These are phyloP conservation scores for Diaporthe nobilis DNA, from an alignment of 2,329 filamentous ascomycete species.

Conservation along the genomic window DNA sequence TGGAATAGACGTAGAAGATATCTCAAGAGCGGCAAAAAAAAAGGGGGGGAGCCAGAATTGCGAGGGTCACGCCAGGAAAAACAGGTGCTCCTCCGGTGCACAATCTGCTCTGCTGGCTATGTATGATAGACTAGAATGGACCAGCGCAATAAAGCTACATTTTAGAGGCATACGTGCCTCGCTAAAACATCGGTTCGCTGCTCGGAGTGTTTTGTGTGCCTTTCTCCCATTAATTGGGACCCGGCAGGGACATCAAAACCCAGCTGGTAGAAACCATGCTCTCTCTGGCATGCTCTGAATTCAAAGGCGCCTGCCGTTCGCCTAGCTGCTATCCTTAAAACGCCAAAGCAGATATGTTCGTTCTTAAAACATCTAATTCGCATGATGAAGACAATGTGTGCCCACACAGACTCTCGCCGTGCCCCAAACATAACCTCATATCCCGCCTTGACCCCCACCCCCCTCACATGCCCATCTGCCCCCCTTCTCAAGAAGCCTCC, in stretches of 20 bases:
- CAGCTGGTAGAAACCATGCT: background rate
- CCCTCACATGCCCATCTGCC: background rate
- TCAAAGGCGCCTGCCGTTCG: conserved; percentile 4
- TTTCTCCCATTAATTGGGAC: background rate
- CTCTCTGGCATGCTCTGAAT: background rate
- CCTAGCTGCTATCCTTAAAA: conserved; percentile 10
- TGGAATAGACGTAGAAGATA: conserved; percentile 30
- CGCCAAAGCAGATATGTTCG: conserved; percentile 19
- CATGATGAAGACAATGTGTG: background rate
- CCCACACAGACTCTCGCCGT: background rate
- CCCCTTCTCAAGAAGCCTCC: background rate
- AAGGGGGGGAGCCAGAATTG: background rate
- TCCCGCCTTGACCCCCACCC: too few species aligned
- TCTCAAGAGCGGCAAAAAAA: conserved; percentile 1
- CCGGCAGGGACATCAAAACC: background rate
- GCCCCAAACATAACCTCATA: background rate
- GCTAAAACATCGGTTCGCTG: background rate
- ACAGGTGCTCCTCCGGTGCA: background rate
- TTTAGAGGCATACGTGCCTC: conserved; percentile 43
- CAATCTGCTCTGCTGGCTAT: conserved; percentile 22
- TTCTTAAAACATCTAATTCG: background rate
- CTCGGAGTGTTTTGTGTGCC: background rate
- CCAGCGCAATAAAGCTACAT: conserved; percentile 37
- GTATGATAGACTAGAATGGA: conserved; percentile 40
- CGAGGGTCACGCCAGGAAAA: conserved; percentile 6